Evolutionary conservation across 352 stramenopile species (phyloP), one percentile per base, ranked within the genome.

Genomic region (Phytopythium boreale): DNA sequence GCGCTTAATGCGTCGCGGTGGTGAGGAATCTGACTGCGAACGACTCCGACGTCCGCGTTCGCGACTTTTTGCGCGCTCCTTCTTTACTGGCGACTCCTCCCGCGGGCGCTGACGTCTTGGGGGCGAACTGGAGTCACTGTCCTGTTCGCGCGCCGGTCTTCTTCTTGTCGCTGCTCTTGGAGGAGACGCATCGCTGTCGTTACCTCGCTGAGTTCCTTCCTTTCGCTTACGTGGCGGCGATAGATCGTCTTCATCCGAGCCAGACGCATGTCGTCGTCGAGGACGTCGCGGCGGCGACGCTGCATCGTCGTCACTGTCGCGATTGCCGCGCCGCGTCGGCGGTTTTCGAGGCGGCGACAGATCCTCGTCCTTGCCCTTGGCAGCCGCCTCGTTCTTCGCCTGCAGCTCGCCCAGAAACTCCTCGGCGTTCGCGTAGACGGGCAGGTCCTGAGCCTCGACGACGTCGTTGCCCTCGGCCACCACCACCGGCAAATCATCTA

Each of bases 351-450:
- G 80, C 8, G 82, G 79, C 27, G 80, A 89, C 17, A 83, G 56
- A 64, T 89, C 77, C 0, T 62, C 36, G 14, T 75, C 67, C 26
- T 67, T 63, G 37, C 49, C 22, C 55, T 53, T 69, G n/a, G 56
- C 56, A 39, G 62, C 62, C 7, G 27, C 49, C 14, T 51, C 58
- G 10, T 78, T 68, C 31, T 71, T 72, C 5, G 67, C 67, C 5
- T 75, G 61, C 20, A 89, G 70, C 31, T 89, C 74, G 22, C 80
- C 74, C 43, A 89, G 50, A 53, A 82, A 91, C 44, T 84, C 79
- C 24, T 91, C 72, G 1, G 85, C 82, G 59, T 92, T 87, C 41
- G 88, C 81, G 64, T 90, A 89, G 7, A 91, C 74, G 4, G 84
- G 85, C 46, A 89, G 66, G 71, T 90, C 80, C 43, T 88, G 77